A percentile compares a stretch with the other conserved stretches of the same genome.
These are phyloP conservation scores for Mercurialis annua DNA, from an alignment of 345 rosid genomes.

Conservation along the genomic window DNA sequence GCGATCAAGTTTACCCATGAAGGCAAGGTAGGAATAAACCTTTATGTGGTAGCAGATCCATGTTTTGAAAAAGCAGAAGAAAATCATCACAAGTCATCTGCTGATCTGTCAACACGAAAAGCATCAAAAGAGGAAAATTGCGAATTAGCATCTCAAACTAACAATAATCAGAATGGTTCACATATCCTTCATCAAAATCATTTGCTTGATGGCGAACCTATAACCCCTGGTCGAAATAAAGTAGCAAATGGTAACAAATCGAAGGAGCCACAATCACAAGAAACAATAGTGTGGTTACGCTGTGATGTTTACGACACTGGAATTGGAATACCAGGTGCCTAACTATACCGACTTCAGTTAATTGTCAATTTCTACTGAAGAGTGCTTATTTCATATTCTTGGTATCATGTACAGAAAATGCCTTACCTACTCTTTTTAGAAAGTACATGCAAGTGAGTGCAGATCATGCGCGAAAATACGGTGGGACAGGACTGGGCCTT, in stretches of 20 bases:
- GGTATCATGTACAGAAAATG: constrained; percentile 61
- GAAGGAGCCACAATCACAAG: constrained; percentile 34
- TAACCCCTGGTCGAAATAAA: constrained; percentile 24
- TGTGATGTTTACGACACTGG: constrained; percentile 94
- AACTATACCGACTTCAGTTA: neutral
- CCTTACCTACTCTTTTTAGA: constrained; percentile 76
- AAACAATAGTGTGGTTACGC: constrained; percentile 73
- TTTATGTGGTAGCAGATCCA: constrained; percentile 66
- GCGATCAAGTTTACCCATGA: constrained; percentile 94
- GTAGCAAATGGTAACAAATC: constrained; percentile 28
- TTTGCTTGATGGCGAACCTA: constrained; percentile 24
- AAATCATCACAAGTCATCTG: constrained; percentile 26
- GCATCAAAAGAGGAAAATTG: constrained; percentile 31
- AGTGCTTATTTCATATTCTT: constrained; percentile 16
- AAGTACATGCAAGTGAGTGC: constrained; percentile 96
- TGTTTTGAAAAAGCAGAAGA: constrained; percentile 39
- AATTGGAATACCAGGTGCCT: constrained; percentile 89
- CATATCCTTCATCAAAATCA: constrained; percentile 21
- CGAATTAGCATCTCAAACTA: constrained; percentile 24
- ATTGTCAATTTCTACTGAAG: neutral
- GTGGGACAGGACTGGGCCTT: constrained; percentile 96
- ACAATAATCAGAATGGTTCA: constrained; percentile 25
- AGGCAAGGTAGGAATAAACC: constrained; percentile 84
- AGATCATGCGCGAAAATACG: constrained; percentile 92
- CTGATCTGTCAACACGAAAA: constrained; percentile 27